Evolutionary conservation across 2,329 filamentous ascomycete species (phyloP).

Genomic region (Fusarium tupiense): DNA sequence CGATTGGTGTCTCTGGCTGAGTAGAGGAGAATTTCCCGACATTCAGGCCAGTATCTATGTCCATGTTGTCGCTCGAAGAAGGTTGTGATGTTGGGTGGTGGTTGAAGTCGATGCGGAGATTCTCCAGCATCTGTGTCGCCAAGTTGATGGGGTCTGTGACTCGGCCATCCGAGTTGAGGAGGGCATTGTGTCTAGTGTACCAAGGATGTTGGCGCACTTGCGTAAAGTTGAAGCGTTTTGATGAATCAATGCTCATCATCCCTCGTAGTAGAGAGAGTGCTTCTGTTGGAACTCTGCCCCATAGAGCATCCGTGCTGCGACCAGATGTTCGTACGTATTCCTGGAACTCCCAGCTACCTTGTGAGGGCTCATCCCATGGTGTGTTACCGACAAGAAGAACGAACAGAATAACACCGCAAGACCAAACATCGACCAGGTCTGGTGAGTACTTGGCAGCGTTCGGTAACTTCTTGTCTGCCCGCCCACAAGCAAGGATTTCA

Average conservation of each 20-base stretch:
- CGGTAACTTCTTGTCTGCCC: conserved; percentile 57
- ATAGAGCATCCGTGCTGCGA: conserved; percentile 85
- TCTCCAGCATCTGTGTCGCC: conserved; percentile 95
- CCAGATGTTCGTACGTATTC: conserved; percentile 85
- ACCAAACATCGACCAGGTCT: conserved; percentile 93
- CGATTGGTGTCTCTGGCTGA: conserved; percentile 81
- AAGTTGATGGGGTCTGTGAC: conserved; percentile 82
- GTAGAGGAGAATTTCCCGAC: conserved; percentile 74
- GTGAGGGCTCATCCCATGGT: conserved; percentile 93
- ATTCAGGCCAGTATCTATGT: conserved; percentile 67
- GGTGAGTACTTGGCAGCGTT: conserved; percentile 73
- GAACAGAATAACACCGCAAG: conserved; percentile 96
- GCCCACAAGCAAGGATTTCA: conserved; percentile 75
- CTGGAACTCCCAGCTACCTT: conserved; percentile 87
- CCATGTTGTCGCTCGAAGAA: conserved; percentile 67
- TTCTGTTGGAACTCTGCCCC: conserved; percentile 78
- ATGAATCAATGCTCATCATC: conserved; percentile 86
- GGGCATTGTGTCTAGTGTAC: conserved; percentile 86
- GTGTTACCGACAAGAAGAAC: conserved; percentile 96
- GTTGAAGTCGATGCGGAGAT: conserved; percentile 86
- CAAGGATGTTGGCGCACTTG: conserved; percentile 92
- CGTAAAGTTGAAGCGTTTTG: conserved; percentile 82
- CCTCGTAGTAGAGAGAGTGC: conserved; percentile 86
- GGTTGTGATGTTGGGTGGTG: conserved; percentile 67
- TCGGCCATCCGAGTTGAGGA: conserved; percentile 77